phyloP scores from a whole-genome alignment of 768 basidiomycete genomes.

The Mycena alexandri region DNA sequence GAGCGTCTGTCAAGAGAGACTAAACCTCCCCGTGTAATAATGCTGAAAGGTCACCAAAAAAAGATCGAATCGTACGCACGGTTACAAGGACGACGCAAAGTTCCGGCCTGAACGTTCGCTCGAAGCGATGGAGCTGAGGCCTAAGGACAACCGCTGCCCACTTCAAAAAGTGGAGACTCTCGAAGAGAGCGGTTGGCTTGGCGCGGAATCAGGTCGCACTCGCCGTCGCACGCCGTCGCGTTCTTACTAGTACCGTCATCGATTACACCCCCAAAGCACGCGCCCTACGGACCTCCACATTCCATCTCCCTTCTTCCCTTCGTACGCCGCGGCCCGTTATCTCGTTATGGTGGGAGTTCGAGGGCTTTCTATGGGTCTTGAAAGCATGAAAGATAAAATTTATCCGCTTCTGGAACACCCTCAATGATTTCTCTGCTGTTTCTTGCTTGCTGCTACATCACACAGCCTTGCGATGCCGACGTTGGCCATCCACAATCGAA shows the following conservation, averaged over 20 bases:
- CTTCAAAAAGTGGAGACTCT: no score
- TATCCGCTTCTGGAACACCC: neutral
- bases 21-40: no score
- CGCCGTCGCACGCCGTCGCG: no score
- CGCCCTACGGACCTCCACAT: slow-evolving; percentile 29
- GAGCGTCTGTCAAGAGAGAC: no score
- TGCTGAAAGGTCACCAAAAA: no score
- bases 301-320: slow-evolving; percentile 17
- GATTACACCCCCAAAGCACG: slow-evolving; percentile 8
- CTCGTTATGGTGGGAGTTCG: slow-evolving; percentile 20
- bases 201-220: no score
- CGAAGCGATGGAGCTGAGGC: no score
- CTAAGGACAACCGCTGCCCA: no score
- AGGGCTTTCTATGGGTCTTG: neutral
- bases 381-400: neutral
- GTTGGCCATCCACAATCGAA: slow-evolving; percentile 10
- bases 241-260: slow-evolving; percentile 1
- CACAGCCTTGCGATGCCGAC: neutral
- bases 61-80: no score
- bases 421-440: neutral
- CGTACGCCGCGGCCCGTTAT: slow-evolving; percentile 25
- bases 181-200: no score
- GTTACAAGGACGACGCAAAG: no score
- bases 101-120: no score
- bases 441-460: neutral